Percentiles rank a stretch among this genome's conserved stretches.
phyloP scores from a whole-genome alignment of 2,329 filamentous ascomycete species.

The Penicillium sp. region DNA sequence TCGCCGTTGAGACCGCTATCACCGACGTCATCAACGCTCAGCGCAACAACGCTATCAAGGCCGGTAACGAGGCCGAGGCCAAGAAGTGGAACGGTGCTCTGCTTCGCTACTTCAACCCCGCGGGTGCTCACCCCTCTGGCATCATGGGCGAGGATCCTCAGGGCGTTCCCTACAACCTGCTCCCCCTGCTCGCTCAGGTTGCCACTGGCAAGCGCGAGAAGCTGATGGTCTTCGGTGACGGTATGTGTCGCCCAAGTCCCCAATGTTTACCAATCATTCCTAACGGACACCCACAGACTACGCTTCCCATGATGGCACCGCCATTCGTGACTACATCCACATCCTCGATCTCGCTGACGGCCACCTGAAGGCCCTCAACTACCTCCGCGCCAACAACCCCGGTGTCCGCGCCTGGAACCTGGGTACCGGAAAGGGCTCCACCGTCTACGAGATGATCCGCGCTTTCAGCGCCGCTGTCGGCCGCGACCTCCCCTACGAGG shows the following conservation, averaged over 20 bases:
- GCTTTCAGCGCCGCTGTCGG: constrained; percentile 88
- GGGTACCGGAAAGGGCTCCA: constrained; percentile 89
- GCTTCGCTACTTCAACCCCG: constrained; percentile 96
- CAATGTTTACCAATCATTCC: too few relatives aligned
- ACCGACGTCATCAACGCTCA: constrained; percentile 86
- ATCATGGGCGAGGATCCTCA: constrained; percentile 98
- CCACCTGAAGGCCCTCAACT: constrained; percentile 67
- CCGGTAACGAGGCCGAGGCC: constrained; percentile 63
- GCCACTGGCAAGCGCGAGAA: constrained; percentile 94
- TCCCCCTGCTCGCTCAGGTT: constrained; percentile 91
- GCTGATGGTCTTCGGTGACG: constrained; percentile 89
- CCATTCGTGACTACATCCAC: constrained; percentile 73
- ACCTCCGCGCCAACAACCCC: constrained; percentile 57
- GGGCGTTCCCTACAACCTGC: constrained; percentile 91
- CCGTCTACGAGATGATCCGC: constrained; percentile 95
- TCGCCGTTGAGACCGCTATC: constrained; percentile 86
- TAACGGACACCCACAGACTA: constrained; percentile 64
- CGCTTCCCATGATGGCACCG: constrained; percentile 50
- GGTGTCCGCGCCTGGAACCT: constrained; percentile 96
- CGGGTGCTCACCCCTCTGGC: constrained; percentile 87
- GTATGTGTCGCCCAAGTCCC: constrained; percentile 46
- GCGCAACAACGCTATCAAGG: constrained; percentile 77
- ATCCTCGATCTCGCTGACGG: constrained; percentile 52
- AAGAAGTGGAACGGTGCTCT: constrained; percentile 91
- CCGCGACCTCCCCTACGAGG: constrained; percentile 79